Evolutionary conservation across 176 grass and related monocot species (phyloP).

Genomic region (Musa acuminata): DNA sequence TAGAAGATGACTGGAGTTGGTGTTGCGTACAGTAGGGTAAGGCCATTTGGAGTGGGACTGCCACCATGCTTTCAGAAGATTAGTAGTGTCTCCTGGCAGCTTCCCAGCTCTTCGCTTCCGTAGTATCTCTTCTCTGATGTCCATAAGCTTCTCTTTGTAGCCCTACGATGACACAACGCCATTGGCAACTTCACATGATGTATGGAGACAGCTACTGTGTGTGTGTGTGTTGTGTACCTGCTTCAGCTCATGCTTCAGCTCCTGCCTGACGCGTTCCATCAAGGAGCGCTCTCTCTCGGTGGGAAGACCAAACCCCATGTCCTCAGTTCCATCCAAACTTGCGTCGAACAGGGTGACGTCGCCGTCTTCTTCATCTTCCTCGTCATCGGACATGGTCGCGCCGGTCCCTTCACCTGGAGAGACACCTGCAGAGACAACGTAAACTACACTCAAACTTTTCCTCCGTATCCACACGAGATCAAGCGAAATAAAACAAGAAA

Average conservation of each 20-base stretch:
- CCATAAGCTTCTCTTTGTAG: constrained; percentile 22
- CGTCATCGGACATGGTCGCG: constrained; percentile 27
- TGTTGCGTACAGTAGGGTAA: constrained; percentile 17
- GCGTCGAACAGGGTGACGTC: constrained; percentile 6
- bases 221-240: not conserved
- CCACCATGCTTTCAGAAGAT: constrained; percentile 24
- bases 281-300: constrained; percentile 16
- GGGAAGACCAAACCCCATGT: constrained; percentile 24
- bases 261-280: constrained; percentile 21
- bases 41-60: constrained; percentile 27
- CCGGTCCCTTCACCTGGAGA: constrained; percentile 22
- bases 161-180: not conserved
- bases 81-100: constrained; percentile 18
- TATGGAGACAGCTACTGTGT: not conserved
- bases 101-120: constrained; percentile 25
- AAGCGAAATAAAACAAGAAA: not conserved
- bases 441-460: too few species aligned
- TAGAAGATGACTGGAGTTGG: not conserved
- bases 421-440: constrained; percentile 2
- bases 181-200: too few species aligned
- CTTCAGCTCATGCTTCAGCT: constrained; percentile 30
- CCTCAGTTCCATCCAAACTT: constrained; percentile 6
- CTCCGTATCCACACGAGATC: not conserved
- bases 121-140: constrained; percentile 29
- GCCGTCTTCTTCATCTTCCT: constrained; percentile 17